Conservation (phyloP, 352 stramenopile genomes). For the Phytophthora cryptogea region DNA sequence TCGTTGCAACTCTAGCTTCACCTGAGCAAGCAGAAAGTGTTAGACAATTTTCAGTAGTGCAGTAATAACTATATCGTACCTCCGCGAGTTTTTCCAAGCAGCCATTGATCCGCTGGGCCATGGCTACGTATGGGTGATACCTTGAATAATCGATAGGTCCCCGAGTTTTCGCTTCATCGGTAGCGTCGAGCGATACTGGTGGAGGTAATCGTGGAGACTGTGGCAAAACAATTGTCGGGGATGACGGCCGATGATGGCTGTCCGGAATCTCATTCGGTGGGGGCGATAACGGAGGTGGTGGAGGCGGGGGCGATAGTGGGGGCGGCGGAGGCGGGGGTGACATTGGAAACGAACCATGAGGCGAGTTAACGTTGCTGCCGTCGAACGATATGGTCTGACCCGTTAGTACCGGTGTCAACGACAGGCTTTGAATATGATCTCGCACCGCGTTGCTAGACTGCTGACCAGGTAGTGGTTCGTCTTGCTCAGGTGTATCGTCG, state of each 20-base stretch:
- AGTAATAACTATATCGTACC: constrained; percentile 37
- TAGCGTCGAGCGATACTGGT: constrained; percentile 16
- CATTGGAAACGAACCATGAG: constrained; percentile 22
- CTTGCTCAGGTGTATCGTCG: constrained; percentile 58
- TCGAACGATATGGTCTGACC: constrained; percentile 9
- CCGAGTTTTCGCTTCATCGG: constrained; percentile 18
- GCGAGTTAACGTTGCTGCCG: constrained; percentile 12
- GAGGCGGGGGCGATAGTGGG: constrained; percentile 51
- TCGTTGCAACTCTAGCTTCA: constrained; percentile 84
- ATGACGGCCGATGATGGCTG: constrained; percentile 30
- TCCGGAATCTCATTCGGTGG: constrained; percentile 21
- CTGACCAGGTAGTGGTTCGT: constrained; percentile 53
- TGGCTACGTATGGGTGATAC: constrained; percentile 67
- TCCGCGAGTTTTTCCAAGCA: constrained; percentile 78
- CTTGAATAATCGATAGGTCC: constrained; percentile 72
- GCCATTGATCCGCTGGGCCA: constrained; percentile 80
- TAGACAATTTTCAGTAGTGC: not conserved
- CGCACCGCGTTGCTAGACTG: constrained; percentile 3
- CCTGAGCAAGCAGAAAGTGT: constrained; percentile 33
- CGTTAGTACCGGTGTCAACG: constrained; percentile 6
- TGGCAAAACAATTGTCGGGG: constrained; percentile 47
- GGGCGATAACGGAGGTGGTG: constrained; percentile 39
- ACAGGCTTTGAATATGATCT: constrained; percentile 21
- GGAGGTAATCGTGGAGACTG: constrained; percentile 35
- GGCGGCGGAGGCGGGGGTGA: constrained; percentile 47